A percentile compares a stretch with the other conserved stretches of the same genome.
Evolutionary conservation across 2,329 filamentous ascomycete genomes (phyloP).

Genomic region (Proliferodiscus dingleyae): DNA sequence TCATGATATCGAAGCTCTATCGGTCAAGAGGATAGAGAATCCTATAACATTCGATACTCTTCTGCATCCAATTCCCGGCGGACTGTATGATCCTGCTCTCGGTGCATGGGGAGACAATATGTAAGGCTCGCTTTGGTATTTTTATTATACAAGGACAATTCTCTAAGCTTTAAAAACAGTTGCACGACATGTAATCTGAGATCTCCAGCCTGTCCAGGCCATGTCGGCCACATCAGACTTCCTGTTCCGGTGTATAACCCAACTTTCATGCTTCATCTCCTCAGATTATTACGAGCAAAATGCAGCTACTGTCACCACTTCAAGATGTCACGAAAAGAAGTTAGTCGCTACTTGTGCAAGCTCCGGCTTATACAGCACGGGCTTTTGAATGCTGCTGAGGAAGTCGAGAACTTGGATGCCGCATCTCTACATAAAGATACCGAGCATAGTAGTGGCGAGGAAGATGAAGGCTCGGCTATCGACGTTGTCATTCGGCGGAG

Average conservation of each 20-base stretch:
- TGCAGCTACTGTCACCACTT: slow-evolving; percentile 90
- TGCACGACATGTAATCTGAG: slow-evolving; percentile 90
- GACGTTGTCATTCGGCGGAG: slow-evolving; percentile 50
- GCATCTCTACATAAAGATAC: slow-evolving; percentile 17
- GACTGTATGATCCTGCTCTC: slow-evolving; percentile 86
- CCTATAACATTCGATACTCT: slow-evolving; percentile 91
- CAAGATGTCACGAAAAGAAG: slow-evolving; percentile 68
- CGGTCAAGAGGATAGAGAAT: slow-evolving; percentile 91
- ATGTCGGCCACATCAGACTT: slow-evolving; percentile 91
- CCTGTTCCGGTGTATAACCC: slow-evolving; percentile 92
- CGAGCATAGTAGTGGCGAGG: slow-evolving; percentile 21
- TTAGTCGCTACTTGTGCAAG: slow-evolving; percentile 79
- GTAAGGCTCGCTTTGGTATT: slow-evolving; percentile 46
- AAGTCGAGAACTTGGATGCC: slow-evolving; percentile 39
- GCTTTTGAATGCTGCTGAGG: slow-evolving; percentile 61
- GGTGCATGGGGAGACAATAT: slow-evolving; percentile 82
- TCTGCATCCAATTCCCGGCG: slow-evolving; percentile 81
- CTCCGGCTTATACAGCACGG: slow-evolving; percentile 82
- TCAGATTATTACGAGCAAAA: slow-evolving; percentile 78
- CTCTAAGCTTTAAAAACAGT: slow-evolving; percentile 42
- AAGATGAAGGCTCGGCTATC: slow-evolving; percentile 32
- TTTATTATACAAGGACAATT: background rate
- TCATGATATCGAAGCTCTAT: slow-evolving; percentile 80
- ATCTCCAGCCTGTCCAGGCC: slow-evolving; percentile 78
- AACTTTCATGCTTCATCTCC: slow-evolving; percentile 90